Conservation (phyloP, 2,329 filamentous ascomycete species). For the Aspergillus phoenicis region DNA sequence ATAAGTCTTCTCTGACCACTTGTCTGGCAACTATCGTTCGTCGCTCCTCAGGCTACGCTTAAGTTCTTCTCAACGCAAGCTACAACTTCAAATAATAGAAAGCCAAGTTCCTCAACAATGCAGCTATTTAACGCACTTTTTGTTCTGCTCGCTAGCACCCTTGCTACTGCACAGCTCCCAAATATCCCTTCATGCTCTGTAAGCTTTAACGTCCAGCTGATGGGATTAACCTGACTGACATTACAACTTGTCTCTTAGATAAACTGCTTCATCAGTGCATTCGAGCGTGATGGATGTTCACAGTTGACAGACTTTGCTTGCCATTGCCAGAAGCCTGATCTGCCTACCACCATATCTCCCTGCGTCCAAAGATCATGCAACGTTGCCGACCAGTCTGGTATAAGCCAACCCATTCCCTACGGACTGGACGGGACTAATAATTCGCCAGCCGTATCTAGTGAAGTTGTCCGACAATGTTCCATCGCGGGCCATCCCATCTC, state of each 20-base stretch:
- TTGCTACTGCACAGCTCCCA: slow-evolving; percentile 50
- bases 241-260: slow-evolving; percentile 35
- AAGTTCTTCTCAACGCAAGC: not conserved
- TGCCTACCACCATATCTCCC: slow-evolving; percentile 47
- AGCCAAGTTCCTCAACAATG: slow-evolving; percentile 31
- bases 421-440: not conserved
- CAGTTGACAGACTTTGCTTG: slow-evolving; percentile 52
- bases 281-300: slow-evolving; percentile 50
- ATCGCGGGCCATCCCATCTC: slow-evolving; percentile 40
- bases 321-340: slow-evolving; percentile 51
- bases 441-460: slow-evolving; percentile 38
- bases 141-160: slow-evolving; percentile 46
- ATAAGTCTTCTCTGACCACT: not conserved
- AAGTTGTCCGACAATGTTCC: slow-evolving; percentile 39
- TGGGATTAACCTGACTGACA: not conserved
- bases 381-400: slow-evolving; percentile 42
- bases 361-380: slow-evolving; percentile 51
- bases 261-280: slow-evolving; percentile 48
- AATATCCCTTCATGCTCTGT: slow-evolving; percentile 52
- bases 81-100: not conserved
- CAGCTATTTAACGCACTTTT: slow-evolving; percentile 35
- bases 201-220: slow-evolving; percentile 21
- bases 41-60: not conserved
- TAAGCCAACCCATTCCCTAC: slow-evolving; percentile 10
- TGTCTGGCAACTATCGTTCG: not conserved